Base-by-base conservation (phyloP, 1,139 yeast genomes). In the Pichia sp. region DNA sequence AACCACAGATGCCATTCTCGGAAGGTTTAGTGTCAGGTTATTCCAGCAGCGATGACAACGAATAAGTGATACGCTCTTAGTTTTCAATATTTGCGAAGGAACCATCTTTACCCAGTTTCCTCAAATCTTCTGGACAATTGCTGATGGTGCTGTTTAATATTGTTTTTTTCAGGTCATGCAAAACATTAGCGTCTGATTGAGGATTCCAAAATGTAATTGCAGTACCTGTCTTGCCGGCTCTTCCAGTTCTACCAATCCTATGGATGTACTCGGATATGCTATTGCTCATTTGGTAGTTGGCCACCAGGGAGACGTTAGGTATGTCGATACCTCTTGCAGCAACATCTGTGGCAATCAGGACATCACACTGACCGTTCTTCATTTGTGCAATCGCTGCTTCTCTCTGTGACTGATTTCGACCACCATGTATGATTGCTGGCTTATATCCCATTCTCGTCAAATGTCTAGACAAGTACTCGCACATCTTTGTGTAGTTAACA, bases 281-380 rank as follows among this genome's bases (percentile, higher is more conserved):
- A 41, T 68, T 72, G 12, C 87, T 64, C 93, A 88, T 82, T 51
- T 88, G 95, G 53, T 71, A 87, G 57, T 91, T 91, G 13, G 88
- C 60, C 7, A 91, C 97, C 30, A 88, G 59, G 0, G 93, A 74
- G 9, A 91, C 94, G 49, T 84, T 73, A 0, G 91, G 82, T 14
- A 91, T 77, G 60, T 91, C 97, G 42, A 91, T 78, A 59, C 98
- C 98, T 64, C 98, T 76, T 5, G 96, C 95, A 2, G 97, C 97
- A 35, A 91, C 88, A 53, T 91, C 96, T 0, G 98, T 91, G 10
- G 96, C 96, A 22, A 91, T 80, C 33, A 91, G 63, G 10, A 85
- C 65, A 37, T 75, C 77, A 2, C 76, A 74, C 21, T 66, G 63
- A 21, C 86, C 84, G 11, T 66, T 54, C 37, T 77, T 70, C 55